Base-by-base conservation (phyloP, 2,329 filamentous ascomycete species). In the Orbilia javanica region DNA sequence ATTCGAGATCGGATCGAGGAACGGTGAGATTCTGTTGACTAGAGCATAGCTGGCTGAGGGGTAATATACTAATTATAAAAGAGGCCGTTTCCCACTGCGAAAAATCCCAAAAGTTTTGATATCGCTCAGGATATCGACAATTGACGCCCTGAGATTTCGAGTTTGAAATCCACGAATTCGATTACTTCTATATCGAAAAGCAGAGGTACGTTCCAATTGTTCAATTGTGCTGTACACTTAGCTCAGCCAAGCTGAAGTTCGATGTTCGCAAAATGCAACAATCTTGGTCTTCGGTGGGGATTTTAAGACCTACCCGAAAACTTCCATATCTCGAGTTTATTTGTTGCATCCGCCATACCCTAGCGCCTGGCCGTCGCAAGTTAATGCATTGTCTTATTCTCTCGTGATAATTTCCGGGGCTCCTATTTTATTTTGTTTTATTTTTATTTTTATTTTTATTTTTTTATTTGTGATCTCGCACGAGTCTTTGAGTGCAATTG, bases 1-100 rank as follows among this genome's bases (percentile, higher is more conserved):
- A 42, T 60, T 60, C 55, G 55, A 25, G 55, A 39, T 60, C 55
- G 55, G 55, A 60, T 60, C 55, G 31, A 60, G 34, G 34, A 60
- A 42, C 31, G 20, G 18, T 60, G 31, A 34, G 55, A 42, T n/a
- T 42, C 4, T 60, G 20, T 60, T 31, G 18, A 57, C 36, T 57
- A 6, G 29, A 15, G 52, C 18, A 20, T 36, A 36, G 53, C 55
- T 42, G 31, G 55, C 55, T 42, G 55, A 60, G 31, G 55, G 18
- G 55, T 20, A 60, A 42, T 60, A 42, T 39, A n/a, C n/a, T n/a
- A 50, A 20, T 44, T 44, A 44, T 44, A 60, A 60, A 42, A 42
- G 18, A 39, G 34, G n/a, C 34, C 11, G 20, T 60, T 60, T 34
- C 55, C 55, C 55, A 20, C 55, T 1, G 20, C n/a, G 55, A 42